Percentiles rank a stretch among this genome's conserved stretches.
Conservation (phyloP, 305 asterid species). For the Fraxinus nigra region DNA sequence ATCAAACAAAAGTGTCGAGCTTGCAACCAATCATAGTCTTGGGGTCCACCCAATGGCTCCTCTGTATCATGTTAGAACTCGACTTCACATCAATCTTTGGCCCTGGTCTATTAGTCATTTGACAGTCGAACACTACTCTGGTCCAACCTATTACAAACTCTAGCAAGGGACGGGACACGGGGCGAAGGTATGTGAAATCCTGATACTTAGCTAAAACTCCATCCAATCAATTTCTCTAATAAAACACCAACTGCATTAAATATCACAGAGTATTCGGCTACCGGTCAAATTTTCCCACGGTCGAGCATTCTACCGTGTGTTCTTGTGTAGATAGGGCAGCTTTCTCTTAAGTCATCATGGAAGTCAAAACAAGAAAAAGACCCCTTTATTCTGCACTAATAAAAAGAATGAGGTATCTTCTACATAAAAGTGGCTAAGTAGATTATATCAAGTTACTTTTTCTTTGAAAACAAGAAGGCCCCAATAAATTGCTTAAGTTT, state of each 20-base stretch:
- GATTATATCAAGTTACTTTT: background rate
- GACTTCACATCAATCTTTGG: background rate
- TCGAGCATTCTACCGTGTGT: background rate
- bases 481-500: background rate
- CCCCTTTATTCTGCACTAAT: background rate
- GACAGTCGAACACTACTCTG: background rate
- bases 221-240: background rate
- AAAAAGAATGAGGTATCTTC: background rate
- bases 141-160: background rate
- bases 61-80: background rate
- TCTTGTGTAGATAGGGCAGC: background rate
- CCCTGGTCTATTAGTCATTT: background rate
- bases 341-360: background rate
- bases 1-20: background rate
- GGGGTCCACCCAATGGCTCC: background rate
- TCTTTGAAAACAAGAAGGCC: background rate
- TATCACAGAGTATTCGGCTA: background rate
- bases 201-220: background rate
- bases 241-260: background rate
- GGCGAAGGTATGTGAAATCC: background rate
- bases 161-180: background rate
- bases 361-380: conserved; percentile 2
- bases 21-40: background rate
- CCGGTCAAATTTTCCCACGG: background rate
- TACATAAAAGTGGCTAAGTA: background rate